Percentiles rank a stretch among this genome's conserved stretches.
Evolutionary conservation across 192 early-diverging fungal species (phyloP).

Genomic region (Rhizoclosmatium sp.): DNA sequence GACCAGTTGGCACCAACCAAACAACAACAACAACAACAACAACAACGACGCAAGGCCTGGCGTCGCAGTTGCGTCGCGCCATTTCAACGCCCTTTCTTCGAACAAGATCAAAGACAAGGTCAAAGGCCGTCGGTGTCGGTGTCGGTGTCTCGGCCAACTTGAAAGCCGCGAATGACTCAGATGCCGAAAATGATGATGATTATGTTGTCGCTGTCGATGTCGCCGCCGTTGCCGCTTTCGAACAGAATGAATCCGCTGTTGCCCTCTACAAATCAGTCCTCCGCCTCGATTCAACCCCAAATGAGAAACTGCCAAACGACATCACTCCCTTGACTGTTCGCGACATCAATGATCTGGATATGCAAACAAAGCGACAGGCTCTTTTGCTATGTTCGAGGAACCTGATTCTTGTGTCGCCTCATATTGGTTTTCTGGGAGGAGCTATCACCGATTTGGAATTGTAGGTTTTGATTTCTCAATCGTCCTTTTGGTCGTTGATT

Average conservation of each 20-base stretch:
- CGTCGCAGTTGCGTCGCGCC: too few species aligned
- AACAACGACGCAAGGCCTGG: too few species aligned
- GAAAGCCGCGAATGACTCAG: neutral
- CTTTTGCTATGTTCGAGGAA: conserved; percentile 58
- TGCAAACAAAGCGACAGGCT: neutral
- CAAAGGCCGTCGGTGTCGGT: neutral
- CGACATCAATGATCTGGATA: neutral
- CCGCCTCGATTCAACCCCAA: conserved; percentile 2
- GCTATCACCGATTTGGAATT: conserved; percentile 72
- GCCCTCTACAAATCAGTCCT: neutral
- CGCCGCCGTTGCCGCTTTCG: neutral
- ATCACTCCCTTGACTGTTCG: neutral
- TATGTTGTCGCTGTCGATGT: neutral
- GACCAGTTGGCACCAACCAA: too few species aligned
- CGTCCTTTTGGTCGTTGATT: neutral
- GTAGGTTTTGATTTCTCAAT: conserved; percentile 54
- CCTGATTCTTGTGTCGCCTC: conserved; percentile 71
- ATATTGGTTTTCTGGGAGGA: conserved; percentile 68
- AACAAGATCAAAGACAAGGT: too few species aligned
- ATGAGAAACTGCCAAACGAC: neutral
- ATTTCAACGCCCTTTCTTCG: too few species aligned
- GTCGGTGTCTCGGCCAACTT: neutral
- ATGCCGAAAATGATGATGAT: neutral
- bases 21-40: too few species aligned
- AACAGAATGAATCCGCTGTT: neutral